Conservation (phyloP, 2,329 filamentous ascomycete genomes). For the Fusarium ambrosium region DNA sequence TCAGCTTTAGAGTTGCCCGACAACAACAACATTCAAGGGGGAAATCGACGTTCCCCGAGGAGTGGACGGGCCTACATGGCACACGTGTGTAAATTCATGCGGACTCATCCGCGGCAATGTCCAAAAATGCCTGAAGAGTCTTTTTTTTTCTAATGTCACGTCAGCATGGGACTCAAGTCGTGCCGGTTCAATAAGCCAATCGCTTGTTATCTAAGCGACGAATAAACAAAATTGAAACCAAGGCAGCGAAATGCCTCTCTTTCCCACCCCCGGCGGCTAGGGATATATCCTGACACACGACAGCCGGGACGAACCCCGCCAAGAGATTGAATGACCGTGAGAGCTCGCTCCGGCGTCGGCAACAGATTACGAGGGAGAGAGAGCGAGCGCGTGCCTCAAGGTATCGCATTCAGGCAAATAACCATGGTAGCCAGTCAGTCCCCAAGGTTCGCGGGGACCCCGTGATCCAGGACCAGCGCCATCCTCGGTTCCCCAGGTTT, state of each 20-base stretch:
- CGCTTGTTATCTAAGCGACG: neutral
- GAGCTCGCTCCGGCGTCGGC: neutral
- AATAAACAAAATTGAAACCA: conserved; percentile 1
- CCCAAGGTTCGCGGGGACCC: conserved; percentile 16
- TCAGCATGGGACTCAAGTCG: neutral
- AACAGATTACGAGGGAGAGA: neutral
- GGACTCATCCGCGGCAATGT: neutral
- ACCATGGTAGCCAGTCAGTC: neutral
- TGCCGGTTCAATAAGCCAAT: conserved; percentile 15
- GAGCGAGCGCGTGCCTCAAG: neutral
- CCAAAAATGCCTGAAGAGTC: conserved; percentile 3
- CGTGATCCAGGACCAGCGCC: conserved; percentile 11
- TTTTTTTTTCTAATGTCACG: neutral
- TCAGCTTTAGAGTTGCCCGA: conserved; percentile 4
- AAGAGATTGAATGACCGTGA: conserved; percentile 21
- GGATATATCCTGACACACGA: conserved; percentile 10
- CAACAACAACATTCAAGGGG: neutral
- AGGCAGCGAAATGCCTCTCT: neutral
- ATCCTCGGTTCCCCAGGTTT: conserved; percentile 19
- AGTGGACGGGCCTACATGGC: neutral
- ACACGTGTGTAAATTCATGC: conserved; percentile 12
- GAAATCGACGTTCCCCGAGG: neutral
- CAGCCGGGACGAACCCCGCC: conserved; percentile 4
- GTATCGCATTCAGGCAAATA: conserved; percentile 7
- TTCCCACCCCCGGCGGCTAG: neutral